Evolutionary conservation across 2,329 filamentous ascomycete species (phyloP).

Genomic region (Hymenotorrendiella dingleyae): DNA sequence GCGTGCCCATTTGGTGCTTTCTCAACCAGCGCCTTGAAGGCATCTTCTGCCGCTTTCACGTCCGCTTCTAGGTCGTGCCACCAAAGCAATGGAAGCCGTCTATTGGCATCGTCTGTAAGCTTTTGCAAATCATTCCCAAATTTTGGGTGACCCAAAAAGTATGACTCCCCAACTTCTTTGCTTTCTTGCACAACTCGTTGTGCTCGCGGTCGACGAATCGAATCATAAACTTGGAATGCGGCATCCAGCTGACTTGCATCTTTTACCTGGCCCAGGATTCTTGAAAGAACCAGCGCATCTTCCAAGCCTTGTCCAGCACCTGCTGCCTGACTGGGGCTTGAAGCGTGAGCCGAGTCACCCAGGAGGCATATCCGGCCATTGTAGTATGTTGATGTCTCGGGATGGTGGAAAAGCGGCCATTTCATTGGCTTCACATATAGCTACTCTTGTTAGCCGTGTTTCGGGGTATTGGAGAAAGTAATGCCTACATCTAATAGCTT

Average conservation of each 20-base stretch:
- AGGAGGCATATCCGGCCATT: slow-evolving; percentile 40
- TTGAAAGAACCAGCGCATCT: slow-evolving; percentile 38
- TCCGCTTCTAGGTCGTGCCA: slow-evolving; percentile 27
- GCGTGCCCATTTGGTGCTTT: background rate
- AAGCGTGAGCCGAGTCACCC: slow-evolving; percentile 57
- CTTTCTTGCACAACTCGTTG: slow-evolving; percentile 10
- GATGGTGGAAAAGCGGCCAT: slow-evolving; percentile 20
- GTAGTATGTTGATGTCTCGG: slow-evolving; percentile 34
- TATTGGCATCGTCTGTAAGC: slow-evolving; percentile 32
- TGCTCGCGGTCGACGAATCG: slow-evolving; percentile 32
- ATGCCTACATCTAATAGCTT: slow-evolving; percentile 13
- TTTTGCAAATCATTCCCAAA: slow-evolving; percentile 31
- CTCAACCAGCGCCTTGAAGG: slow-evolving; percentile 19
- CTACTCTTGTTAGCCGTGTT: background rate
- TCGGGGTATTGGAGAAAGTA: too few species aligned
- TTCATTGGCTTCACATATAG: slow-evolving; percentile 14
- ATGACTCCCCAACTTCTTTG: slow-evolving; percentile 24
- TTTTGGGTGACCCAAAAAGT: slow-evolving; percentile 36
- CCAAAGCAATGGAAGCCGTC: slow-evolving; percentile 30
- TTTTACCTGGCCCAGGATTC: slow-evolving; percentile 38
- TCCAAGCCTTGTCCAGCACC: slow-evolving; percentile 52
- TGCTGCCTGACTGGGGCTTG: slow-evolving; percentile 51
- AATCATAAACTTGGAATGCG: slow-evolving; percentile 44
- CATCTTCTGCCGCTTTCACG: slow-evolving; percentile 32
- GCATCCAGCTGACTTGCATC: slow-evolving; percentile 31